phyloP scores from a whole-genome alignment of 192 early-diverging fungal genomes.

The Coemansia sp. region DNA sequence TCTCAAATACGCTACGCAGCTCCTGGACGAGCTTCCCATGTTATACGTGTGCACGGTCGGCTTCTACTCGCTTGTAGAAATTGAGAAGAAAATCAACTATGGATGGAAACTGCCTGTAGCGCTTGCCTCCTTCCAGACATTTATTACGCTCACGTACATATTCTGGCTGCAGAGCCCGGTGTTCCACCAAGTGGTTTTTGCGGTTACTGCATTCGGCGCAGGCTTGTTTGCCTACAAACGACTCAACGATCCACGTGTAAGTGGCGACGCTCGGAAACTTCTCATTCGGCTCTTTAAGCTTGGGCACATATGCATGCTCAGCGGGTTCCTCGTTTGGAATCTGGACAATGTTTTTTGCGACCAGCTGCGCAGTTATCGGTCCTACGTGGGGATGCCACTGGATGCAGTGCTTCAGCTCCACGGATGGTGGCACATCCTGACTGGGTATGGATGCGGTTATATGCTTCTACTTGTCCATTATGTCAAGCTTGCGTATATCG shows the following conservation, averaged over 20 bases:
- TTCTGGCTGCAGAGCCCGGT: constrained; percentile 62
- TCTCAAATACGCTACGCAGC: constrained; percentile 66
- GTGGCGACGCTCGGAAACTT: constrained; percentile 33
- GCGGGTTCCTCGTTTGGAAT: constrained; percentile 72
- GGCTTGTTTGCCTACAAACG: constrained; percentile 51
- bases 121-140: constrained; percentile 50
- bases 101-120: constrained; percentile 46
- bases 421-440: constrained; percentile 67
- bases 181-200: constrained; percentile 68
- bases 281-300: constrained; percentile 37
- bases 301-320: constrained; percentile 55
- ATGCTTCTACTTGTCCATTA: constrained; percentile 49
- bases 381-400: constrained; percentile 50
- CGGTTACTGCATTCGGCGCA: constrained; percentile 50
- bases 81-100: constrained; percentile 28
- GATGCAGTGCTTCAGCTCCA: constrained; percentile 61
- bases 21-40: constrained; percentile 81
- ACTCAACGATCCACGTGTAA: constrained; percentile 36
- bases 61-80: constrained; percentile 54
- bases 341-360: constrained; percentile 72
- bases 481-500: constrained; percentile 36
- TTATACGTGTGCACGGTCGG: constrained; percentile 59
- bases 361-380: constrained; percentile 54
- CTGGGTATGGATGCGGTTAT: constrained; percentile 56
- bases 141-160: constrained; percentile 60